phyloP scores from a whole-genome alignment of 1,139 yeast genomes.

The Diutina ranongensis region DNA sequence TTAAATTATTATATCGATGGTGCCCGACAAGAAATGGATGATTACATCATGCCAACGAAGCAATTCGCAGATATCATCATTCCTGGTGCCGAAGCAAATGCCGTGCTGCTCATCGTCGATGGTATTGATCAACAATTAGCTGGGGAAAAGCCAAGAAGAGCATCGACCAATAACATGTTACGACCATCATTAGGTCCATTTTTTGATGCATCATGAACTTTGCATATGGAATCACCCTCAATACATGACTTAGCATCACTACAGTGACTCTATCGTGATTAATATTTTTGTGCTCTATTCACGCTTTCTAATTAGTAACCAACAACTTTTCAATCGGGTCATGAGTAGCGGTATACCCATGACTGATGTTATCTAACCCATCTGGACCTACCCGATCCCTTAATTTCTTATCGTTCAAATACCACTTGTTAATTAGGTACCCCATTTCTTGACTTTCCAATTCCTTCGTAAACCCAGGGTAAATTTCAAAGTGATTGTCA shows the following conservation, averaged over 20 bases:
- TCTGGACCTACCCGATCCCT: constrained; percentile 23
- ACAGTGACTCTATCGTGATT: too few relatives aligned
- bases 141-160: not conserved
- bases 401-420: constrained; percentile 46
- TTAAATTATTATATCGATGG: constrained; percentile 49
- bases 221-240: not conserved
- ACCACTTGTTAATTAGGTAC: constrained; percentile 53
- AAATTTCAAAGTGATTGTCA: constrained; percentile 40
- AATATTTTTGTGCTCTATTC: too few relatives aligned
- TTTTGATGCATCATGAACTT: constrained; percentile 3
- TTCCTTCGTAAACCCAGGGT: constrained; percentile 31
- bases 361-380: not conserved
- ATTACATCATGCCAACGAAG: constrained; percentile 66
- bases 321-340: not conserved
- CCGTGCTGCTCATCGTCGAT: constrained; percentile 61
- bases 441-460: constrained; percentile 41
- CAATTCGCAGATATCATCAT: constrained; percentile 71
- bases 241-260: not conserved
- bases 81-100: constrained; percentile 61
- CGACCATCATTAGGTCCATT: not conserved
- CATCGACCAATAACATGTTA: not conserved
- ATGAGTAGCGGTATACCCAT: not conserved
- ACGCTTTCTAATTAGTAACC: not conserved
- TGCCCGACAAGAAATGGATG: constrained; percentile 69
- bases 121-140: constrained; percentile 29